These are phyloP conservation scores for Trichoderma arundinaceum DNA, from an alignment of 2,329 filamentous ascomycete genomes.

Conservation along the genomic window DNA sequence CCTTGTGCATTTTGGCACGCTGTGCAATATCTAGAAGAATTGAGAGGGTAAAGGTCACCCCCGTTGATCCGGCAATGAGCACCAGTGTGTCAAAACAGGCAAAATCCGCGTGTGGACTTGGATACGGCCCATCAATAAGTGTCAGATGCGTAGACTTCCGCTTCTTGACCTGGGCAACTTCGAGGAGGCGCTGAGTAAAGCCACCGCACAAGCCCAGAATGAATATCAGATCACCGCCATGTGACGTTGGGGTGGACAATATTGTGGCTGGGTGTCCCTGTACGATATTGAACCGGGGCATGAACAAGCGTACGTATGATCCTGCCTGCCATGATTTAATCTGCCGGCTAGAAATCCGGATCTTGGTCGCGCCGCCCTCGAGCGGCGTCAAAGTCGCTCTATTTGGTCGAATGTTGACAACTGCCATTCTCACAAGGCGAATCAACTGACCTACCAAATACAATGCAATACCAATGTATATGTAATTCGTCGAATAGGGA, in stretches of 20 bases:
- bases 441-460: constrained; percentile 13
- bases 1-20: no score
- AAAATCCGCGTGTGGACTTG: constrained; percentile 9
- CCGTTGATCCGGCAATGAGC: constrained; percentile 4
- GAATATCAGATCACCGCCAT: no score
- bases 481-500: constrained; percentile 12
- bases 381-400: neutral
- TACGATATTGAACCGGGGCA: no score
- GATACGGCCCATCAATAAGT: constrained; percentile 13
- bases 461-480: constrained; percentile 14
- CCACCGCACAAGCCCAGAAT: no score
- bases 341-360: no score
- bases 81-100: constrained; percentile 16
- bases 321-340: no score
- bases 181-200: constrained; percentile 9
- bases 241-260: no score
- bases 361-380: neutral
- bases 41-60: constrained; percentile 1
- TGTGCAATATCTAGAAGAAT: neutral
- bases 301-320: no score
- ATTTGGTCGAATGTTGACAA: neutral
- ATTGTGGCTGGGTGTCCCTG: no score
- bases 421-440: neutral
- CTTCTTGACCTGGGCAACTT: neutral
- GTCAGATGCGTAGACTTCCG: constrained; percentile 9